Base-by-base conservation (phyloP, 805 yeast species). In the Myxozyma sirexii region DNA sequence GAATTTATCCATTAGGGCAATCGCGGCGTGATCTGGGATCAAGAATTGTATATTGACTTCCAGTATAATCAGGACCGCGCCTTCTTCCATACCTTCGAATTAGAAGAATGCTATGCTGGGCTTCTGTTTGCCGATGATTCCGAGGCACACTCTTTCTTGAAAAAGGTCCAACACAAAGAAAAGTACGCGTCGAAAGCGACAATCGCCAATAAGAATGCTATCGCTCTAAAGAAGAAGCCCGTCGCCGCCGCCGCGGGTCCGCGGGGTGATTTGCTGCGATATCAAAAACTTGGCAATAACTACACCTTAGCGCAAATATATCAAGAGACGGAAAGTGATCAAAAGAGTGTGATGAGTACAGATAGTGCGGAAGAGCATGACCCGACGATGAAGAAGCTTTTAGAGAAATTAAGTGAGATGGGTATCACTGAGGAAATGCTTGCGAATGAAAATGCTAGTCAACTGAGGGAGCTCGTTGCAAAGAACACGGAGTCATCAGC, bases 21-120 rank as follows among this genome's bases (percentile, higher is more conserved):
- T 62, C 78, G 87, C 43, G 98, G 98, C 37, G 96, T 94, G 0
- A 66, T 94, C 0, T 94, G 99, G 99, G 99, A 94, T 73, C 99
- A 94, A 74, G 99, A 94, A 74, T 75, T 94, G 50, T 93, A 89
- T 69, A 85, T 90, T 12, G 87, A 89, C 68, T 91, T 94, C 73
- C 86, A 86, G 67, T 94, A 94, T 74, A 83, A 88, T 70, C 98
- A 94, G 74, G 99, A 94, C 73, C 82, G 99, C 33, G 85, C 96
- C 41, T 94, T 90, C 74, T 94, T 94, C 80, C 98, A 94, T 72
- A 80, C 96, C 5, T 94, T 94, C 75, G 99, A 94, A 76, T 78
- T 90, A 47, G 98, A 94, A 68, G 96, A 89, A 23, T 92, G 97
- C 71, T 80, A 79, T 54, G 91, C 85, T 10, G 99, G 98, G 0